Conservation (phyloP, 208 protist genomes). For the Crithidia expoeki region DNA sequence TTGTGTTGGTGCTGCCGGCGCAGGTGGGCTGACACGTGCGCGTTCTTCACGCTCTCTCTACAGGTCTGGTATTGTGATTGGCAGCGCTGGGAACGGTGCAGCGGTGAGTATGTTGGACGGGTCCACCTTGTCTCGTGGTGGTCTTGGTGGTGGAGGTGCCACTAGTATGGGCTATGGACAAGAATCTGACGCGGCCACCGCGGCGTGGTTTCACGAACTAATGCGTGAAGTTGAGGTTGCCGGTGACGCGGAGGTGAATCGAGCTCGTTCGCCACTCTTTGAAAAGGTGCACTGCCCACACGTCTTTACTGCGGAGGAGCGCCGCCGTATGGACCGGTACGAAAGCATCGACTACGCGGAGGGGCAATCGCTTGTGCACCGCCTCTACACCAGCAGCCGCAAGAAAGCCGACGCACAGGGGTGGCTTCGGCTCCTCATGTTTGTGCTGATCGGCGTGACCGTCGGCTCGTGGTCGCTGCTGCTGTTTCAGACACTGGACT, state of each 20-base stretch:
- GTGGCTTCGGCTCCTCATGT: conserved; percentile 68
- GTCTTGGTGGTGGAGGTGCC: too few relatives aligned
- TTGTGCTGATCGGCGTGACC: conserved; percentile 57
- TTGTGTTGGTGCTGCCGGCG: background rate
- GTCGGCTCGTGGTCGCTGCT: conserved; percentile 71
- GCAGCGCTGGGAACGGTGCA: background rate
- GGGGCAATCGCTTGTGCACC: conserved; percentile 57
- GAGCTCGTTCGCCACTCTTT: conserved; percentile 51
- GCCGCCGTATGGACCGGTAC: conserved; percentile 75
- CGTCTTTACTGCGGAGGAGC: conserved; percentile 63
- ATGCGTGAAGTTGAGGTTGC: conserved; percentile 46
- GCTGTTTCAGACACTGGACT: conserved; percentile 76
- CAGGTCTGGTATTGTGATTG: background rate
- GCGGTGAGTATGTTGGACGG: background rate
- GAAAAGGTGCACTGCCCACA: conserved; percentile 53
- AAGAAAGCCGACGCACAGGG: conserved; percentile 32
- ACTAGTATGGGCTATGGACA: conserved; percentile 1
- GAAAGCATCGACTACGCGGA: conserved; percentile 83
- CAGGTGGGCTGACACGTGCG: background rate
- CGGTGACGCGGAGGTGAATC: conserved; percentile 51
- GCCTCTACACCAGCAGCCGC: conserved; percentile 30
- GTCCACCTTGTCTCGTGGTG: too few relatives aligned
- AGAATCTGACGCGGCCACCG: conserved; percentile 38
- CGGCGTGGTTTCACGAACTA: conserved; percentile 57
- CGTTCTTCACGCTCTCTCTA: conserved; percentile 9